These are phyloP conservation scores for Zygosaccharomyces bailii DNA, from an alignment of 805 yeast genomes.

Conservation along the genomic window DNA sequence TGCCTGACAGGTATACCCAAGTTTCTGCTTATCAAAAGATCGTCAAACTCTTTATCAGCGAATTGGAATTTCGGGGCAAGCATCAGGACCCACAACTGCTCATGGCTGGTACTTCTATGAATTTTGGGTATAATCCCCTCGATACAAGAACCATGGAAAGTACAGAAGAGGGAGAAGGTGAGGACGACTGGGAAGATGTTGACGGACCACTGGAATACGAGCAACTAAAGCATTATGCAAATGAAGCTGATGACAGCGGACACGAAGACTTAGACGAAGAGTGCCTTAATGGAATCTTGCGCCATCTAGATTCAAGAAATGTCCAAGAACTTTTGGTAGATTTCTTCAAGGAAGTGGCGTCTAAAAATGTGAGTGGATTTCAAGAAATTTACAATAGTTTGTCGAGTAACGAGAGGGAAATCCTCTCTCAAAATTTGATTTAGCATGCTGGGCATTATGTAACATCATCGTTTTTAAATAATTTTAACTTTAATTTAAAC, in stretches of 20 bases:
- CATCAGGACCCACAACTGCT: conserved; percentile 39
- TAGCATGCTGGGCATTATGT: conserved; percentile 1
- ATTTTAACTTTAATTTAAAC: no score
- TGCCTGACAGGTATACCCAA: conserved; percentile 61
- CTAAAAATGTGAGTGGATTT: conserved; percentile 50
- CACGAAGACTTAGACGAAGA: conserved; percentile 1
- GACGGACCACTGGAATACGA: conserved; percentile 68
- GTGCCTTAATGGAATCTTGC: conserved; percentile 17
- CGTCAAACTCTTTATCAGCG: conserved; percentile 63
- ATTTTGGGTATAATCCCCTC: no score
- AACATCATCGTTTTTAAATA: neutral
- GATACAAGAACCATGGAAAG: conserved; percentile 9
- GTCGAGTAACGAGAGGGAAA: conserved; percentile 51
- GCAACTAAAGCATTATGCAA: conserved; percentile 56
- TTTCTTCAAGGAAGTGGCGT: conserved; percentile 57
- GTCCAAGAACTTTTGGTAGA: conserved; percentile 40
- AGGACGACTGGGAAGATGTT: conserved; percentile 73
- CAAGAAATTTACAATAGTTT: conserved; percentile 47
- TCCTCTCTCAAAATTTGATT: conserved; percentile 46
- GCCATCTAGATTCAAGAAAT: conserved; percentile 16
- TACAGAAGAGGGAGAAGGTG: conserved; percentile 34
- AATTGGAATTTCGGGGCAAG: conserved; percentile 60
- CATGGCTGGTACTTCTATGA: conserved; percentile 32
- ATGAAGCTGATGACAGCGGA: conserved; percentile 12
- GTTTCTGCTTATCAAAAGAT: conserved; percentile 71